Conservation (phyloP, 352 stramenopile species). For the Aphanomyces stellatus region DNA sequence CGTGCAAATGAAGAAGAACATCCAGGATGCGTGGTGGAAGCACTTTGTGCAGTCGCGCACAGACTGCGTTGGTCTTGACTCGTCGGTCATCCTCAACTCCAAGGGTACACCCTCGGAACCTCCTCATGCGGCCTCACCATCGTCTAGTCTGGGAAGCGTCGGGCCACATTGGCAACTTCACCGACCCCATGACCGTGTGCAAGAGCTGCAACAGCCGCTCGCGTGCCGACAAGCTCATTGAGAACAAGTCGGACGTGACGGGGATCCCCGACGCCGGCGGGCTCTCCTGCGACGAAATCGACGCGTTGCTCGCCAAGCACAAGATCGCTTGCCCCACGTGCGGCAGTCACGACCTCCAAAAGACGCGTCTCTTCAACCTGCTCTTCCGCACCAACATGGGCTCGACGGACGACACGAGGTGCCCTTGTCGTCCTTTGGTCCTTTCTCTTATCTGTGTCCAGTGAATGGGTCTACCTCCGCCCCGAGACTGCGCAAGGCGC, state of each 20-base stretch:
- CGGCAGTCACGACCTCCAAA: conserved; percentile 42
- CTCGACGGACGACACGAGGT: conserved; percentile 74
- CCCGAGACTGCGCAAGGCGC: conserved; percentile 97
- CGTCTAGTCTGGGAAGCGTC: conserved; percentile 88
- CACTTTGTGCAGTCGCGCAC: conserved; percentile 92
- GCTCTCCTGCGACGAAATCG: conserved; percentile 49
- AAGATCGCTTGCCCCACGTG: conserved; percentile 53
- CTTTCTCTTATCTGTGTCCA: background rate
- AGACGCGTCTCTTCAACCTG: conserved; percentile 94
- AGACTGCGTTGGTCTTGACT: conserved; percentile 94
- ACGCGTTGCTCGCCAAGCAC: conserved; percentile 37
- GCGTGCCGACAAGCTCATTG: conserved; percentile 65
- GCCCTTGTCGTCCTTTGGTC: background rate
- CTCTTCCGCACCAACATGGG: conserved; percentile 97
- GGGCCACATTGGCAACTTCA: conserved; percentile 96
- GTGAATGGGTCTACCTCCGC: conserved; percentile 90
- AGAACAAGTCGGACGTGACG: conserved; percentile 30
- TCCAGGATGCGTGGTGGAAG: conserved; percentile 95
- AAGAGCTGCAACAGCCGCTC: conserved; percentile 85
- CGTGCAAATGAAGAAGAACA: conserved; percentile 96
- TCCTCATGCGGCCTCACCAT: background rate
- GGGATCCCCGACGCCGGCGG: conserved; percentile 41
- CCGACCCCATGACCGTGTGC: conserved; percentile 97
- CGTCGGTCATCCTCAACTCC: conserved; percentile 93
- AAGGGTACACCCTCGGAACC: conserved; percentile 23